Evolutionary conservation across 768 basidiomycete species (phyloP), one percentile per base, ranked within the genome.

Genomic region (Holtermannia corniformis): DNA sequence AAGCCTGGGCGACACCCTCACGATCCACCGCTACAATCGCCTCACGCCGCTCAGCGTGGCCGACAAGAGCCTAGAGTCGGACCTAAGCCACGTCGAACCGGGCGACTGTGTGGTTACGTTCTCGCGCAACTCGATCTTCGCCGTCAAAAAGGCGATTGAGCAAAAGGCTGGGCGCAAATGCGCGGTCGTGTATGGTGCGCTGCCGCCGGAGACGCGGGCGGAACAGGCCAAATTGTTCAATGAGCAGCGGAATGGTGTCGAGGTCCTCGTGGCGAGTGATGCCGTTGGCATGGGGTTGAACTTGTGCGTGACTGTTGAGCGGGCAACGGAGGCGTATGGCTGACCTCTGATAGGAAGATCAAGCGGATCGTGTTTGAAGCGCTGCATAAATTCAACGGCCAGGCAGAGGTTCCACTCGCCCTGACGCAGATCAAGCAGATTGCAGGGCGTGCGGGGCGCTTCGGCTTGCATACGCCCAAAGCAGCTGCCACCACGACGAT

Each of bases 271-370:
- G 16, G 93, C 88, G 1, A 91, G 87, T 61, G 95, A 99, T 64
- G 90, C 91, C 0, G 84, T 96, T 46, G 91, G 95, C 1, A 92
- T 99, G 90, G 95, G 95, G 0, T 78, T 99, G 20, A 97, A 99
- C 67, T 73, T 99, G 95, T 96, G 70, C 59, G 72, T 62, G 2
- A 16, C 21, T 13, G n/a, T 23, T 37, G 16, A 3, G 21, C 5
- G 7, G 41, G 14, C 41, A 23, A 20, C 24, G 28, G 21, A 14
- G 45, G 21, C 46, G 56, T 49, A 53, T 27, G 24, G 27, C 13
- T 40, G 4, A 42, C n/a, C n/a, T n/a, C n/a, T n/a, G n/a, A 2
- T 63, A 97, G 92, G 28, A 91, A 89, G 78, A 96, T 97, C 73
- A 84, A 83, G 54, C 83, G 90, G 13, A 77, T 93, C 58, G 78